Evolutionary conservation across 768 basidiomycete genomes (phyloP).

Genomic region (Pleurotus pulmonarius): DNA sequence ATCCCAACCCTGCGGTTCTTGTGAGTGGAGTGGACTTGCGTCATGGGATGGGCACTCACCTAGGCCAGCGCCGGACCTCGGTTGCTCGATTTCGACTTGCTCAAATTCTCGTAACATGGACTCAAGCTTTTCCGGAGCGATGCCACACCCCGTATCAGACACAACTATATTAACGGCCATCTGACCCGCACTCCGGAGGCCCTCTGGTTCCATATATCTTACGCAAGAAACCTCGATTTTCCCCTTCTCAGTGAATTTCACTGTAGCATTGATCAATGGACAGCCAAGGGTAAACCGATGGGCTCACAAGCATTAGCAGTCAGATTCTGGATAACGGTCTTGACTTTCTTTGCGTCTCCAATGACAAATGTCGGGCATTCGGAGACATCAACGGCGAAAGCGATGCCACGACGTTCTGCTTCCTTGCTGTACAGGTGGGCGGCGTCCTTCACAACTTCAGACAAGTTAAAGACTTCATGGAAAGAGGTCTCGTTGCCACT

Average conservation of each 20-base stretch:
- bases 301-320: constrained; percentile 68
- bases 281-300: background rate
- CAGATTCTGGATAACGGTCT: constrained; percentile 73
- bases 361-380: constrained; percentile 57
- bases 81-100: constrained; percentile 57
- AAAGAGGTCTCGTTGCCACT: constrained; percentile 71
- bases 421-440: constrained; percentile 61
- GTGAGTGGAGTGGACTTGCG: background rate
- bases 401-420: constrained; percentile 55
- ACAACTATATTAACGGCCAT: constrained; percentile 67
- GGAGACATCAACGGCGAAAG: constrained; percentile 53
- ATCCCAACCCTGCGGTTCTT: constrained; percentile 50
- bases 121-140: constrained; percentile 60
- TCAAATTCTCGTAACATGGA: constrained; percentile 80
- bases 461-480: constrained; percentile 73
- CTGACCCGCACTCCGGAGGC: constrained; percentile 39
- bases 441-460: constrained; percentile 56
- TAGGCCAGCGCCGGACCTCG: constrained; percentile 37
- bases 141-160: constrained; percentile 72
- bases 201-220: constrained; percentile 46
- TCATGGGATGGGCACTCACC: constrained; percentile 28
- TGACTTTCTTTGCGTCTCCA: constrained; percentile 71
- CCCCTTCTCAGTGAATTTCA: constrained; percentile 69
- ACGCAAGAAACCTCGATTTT: constrained; percentile 57
- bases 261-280: constrained; percentile 27